Evolutionary conservation across 768 basidiomycete genomes (phyloP).

Genomic region (Royoungia palumana): DNA sequence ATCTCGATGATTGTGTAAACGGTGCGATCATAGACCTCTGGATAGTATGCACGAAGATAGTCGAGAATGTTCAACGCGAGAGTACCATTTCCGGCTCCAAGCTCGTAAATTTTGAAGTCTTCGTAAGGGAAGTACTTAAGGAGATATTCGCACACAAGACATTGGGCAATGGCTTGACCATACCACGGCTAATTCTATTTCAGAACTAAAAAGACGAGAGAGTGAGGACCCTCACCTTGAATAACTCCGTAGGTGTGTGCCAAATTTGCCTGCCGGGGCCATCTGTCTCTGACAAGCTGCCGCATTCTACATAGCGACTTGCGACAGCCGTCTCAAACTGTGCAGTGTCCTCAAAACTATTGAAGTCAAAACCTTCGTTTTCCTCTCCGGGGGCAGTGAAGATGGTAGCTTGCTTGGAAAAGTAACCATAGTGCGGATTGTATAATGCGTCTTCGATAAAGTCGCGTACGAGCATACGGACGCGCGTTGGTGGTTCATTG

Average conservation of each 20-base stretch:
- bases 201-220: constrained; percentile 2
- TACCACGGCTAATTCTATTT: constrained; percentile 75
- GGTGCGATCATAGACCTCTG: constrained; percentile 91
- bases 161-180: constrained; percentile 85
- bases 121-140: constrained; percentile 95
- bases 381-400: constrained; percentile 57
- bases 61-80: constrained; percentile 86
- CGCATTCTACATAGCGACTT: constrained; percentile 68
- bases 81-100: constrained; percentile 97
- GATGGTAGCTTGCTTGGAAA: constrained; percentile 89
- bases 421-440: constrained; percentile 97
- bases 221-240: constrained; percentile 61
- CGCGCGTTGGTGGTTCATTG: constrained; percentile 64
- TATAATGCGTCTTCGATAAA: constrained; percentile 97
- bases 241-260: constrained; percentile 98
- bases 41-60: constrained; percentile 70
- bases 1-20: constrained; percentile 96
- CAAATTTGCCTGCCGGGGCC: constrained; percentile 89
- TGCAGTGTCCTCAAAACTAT: constrained; percentile 55
- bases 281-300: constrained; percentile 49
- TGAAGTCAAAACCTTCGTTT: constrained; percentile 62
- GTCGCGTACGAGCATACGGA: constrained; percentile 93
- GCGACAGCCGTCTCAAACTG: constrained; percentile 86
- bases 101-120: constrained; percentile 94
- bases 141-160: constrained; percentile 88